Conservation (phyloP, 2,329 filamentous ascomycete genomes). For the Orbilia blumenaviensis region DNA sequence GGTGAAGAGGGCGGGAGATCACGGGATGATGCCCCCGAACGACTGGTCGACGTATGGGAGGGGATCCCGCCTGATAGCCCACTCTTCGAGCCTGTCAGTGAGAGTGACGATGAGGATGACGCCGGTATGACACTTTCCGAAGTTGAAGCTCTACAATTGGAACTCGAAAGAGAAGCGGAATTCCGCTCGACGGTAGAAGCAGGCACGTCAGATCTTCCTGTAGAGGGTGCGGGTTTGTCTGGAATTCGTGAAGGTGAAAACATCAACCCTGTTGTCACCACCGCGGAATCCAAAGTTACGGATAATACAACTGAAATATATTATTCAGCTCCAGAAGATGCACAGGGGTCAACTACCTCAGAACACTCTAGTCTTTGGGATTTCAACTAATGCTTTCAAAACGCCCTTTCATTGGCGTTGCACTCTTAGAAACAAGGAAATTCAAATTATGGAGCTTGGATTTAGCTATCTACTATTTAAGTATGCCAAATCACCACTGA, state of each 20-base stretch:
- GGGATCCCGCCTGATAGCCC: slow-evolving; percentile 22
- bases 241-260: not conserved
- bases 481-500: not conserved
- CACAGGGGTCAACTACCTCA: not conserved
- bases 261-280: not conserved
- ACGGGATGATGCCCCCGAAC: slow-evolving; percentile 13
- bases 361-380: not conserved
- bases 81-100: slow-evolving; percentile 21
- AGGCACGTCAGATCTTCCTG: not conserved
- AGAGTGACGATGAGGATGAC: slow-evolving; percentile 31
- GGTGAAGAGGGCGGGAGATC: slow-evolving; percentile 1
- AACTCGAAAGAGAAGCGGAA: not conserved
- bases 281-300: not conserved
- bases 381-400: not conserved
- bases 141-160: slow-evolving; percentile 12
- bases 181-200: not conserved
- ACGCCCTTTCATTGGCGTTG: not conserved
- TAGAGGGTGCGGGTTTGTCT: not conserved
- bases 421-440: not conserved
- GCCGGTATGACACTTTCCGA: slow-evolving; percentile 23
- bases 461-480: not conserved
- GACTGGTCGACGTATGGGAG: slow-evolving; percentile 31
- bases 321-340: not conserved
- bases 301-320: not conserved
- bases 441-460: not conserved